Conservation (phyloP, 1,284 basidiomycete species). For the Fomitopsis betulina region DNA sequence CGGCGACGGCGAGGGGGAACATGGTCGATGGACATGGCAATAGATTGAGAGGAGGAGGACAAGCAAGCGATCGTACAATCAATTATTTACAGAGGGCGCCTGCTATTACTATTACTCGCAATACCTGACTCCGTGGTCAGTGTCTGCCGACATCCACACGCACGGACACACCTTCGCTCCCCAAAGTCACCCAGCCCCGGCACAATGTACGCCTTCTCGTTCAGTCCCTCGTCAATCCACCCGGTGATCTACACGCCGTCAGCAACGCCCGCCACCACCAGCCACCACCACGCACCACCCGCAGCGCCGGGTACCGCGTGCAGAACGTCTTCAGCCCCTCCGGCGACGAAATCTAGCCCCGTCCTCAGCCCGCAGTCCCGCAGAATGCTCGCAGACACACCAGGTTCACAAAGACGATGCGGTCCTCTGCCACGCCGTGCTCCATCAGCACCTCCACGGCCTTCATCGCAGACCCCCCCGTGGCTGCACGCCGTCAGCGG, state of each 20-base stretch:
- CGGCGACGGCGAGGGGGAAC: constrained; percentile 27
- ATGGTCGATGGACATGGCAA: constrained; percentile 15
- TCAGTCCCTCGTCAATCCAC: constrained; percentile 95
- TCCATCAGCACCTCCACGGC: constrained; percentile 93
- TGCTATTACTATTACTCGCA: neutral
- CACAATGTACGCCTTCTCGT: constrained; percentile 86
- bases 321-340: constrained; percentile 88
- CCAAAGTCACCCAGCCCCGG: constrained; percentile 92
- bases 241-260: constrained; percentile 68
- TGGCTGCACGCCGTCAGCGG: constrained; percentile 49
- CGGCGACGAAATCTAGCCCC: constrained; percentile 79
- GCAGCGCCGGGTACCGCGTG: constrained; percentile 73
- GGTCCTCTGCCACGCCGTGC: constrained; percentile 83
- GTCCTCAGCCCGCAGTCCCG: neutral
- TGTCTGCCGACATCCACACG: constrained; percentile 4
- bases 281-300: constrained; percentile 57
- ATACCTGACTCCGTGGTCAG: neutral
- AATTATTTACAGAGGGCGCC: neutral
- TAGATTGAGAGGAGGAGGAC: neutral
- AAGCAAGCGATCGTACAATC: neutral
- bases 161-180: constrained; percentile 60
- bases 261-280: too few relatives aligned
- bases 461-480: constrained; percentile 96
- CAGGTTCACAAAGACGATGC: constrained; percentile 96
- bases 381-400: constrained; percentile 36